phyloP scores from a whole-genome alignment of 2,329 filamentous ascomycete genomes.

The Colletotrichum camelliae region DNA sequence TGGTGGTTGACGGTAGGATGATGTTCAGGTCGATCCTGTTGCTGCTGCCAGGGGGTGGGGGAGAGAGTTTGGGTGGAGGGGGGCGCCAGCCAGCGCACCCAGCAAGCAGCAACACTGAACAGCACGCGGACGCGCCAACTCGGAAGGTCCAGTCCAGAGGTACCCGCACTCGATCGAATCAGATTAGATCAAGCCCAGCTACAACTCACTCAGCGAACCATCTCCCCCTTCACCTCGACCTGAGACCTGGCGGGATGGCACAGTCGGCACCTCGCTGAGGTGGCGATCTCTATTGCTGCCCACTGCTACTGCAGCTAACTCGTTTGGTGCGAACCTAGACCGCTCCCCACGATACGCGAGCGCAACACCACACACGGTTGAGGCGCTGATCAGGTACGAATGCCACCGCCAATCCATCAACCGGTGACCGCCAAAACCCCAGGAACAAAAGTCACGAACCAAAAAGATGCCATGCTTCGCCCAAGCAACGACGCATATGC shows the following conservation, averaged over 20 bases:
- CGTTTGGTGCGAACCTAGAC: not conserved
- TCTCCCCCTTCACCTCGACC: not conserved
- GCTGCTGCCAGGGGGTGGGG: not conserved
- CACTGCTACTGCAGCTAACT: not conserved
- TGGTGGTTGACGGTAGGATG: not conserved
- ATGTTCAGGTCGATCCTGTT: not conserved
- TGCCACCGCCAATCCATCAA: not conserved
- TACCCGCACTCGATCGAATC: not conserved
- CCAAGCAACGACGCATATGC: not conserved
- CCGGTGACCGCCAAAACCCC: not conserved
- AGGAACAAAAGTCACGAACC: not conserved
- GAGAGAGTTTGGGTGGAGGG: not conserved
- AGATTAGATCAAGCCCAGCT: not conserved
- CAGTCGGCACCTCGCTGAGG: not conserved
- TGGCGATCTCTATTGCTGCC: not conserved
- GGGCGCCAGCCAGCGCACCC: not conserved
- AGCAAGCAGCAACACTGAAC: not conserved
- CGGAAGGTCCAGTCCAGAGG: not conserved
- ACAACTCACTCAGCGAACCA: not conserved
- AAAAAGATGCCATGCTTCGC: not conserved
- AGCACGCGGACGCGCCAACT: not conserved
- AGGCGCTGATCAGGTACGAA: not conserved
- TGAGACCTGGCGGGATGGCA: not conserved
- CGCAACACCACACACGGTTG: not conserved
- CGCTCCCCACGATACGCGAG: not conserved